Conservation (phyloP, 345 rosid species). For the Citrus glauca region DNA sequence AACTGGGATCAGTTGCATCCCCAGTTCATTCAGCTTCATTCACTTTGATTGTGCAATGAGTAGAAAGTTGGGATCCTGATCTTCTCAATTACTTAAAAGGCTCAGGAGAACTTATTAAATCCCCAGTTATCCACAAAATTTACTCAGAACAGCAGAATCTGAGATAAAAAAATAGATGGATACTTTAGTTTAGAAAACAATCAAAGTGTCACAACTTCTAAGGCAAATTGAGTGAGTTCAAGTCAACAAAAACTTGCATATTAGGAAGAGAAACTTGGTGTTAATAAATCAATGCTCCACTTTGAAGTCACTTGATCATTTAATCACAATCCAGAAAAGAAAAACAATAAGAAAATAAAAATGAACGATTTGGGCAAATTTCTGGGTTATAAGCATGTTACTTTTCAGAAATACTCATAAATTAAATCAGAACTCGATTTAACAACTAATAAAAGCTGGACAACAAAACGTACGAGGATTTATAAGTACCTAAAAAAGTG, state of each 20-base stretch:
- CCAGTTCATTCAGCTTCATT: background rate
- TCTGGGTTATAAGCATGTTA: background rate
- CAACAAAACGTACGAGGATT: background rate
- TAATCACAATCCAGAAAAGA: background rate
- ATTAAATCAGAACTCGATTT: background rate
- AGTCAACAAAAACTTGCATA: background rate
- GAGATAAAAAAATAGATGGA: background rate
- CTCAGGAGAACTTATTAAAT: background rate
- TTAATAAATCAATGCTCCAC: background rate
- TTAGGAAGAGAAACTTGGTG: background rate
- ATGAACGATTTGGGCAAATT: background rate
- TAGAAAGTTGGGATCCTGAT: background rate
- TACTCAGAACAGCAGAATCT: background rate
- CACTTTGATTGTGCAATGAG: background rate
- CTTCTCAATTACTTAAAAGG: constrained; percentile 2
- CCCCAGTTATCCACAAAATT: background rate
- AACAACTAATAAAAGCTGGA: background rate
- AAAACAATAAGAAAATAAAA: background rate
- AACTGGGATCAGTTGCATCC: background rate
- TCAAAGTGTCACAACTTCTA: background rate
- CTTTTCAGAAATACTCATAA: background rate
- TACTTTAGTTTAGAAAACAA: background rate
- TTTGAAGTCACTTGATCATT: background rate
- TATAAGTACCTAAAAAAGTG: constrained; percentile 11
- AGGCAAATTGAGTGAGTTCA: background rate